Base-by-base conservation (phyloP, 2,329 filamentous ascomycete genomes). In the Drechslerella stenobrocha region DNA sequence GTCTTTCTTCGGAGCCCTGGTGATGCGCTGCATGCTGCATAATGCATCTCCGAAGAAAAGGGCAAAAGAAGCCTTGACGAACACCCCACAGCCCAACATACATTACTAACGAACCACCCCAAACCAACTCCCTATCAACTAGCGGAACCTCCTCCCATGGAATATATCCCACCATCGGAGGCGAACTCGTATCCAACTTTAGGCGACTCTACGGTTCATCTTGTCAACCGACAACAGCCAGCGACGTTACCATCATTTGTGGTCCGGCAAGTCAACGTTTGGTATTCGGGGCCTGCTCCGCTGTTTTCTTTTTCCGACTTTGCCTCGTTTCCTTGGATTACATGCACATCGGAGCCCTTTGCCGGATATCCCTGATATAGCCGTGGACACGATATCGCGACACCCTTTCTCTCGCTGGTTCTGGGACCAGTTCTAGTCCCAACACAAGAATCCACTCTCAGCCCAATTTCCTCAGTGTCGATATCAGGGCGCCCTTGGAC, bases 291-390 rank as follows among this genome's bases (percentile, higher is more conserved):
- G 47, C 45, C 47, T 26, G 11, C 22, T 24, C 28, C 34, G 9
- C 7, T 48, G 11, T n/a, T 26, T 32, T 45, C 56, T 18, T 53
- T 53, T 46, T 60, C 28, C 47, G 45, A 37, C 50, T 46, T 56
- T 30, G 42, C 52, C 23, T 52, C 37, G 46, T 52, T 65, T 52
- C 47, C 47, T 58, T 57, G 37, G 51, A 24, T 37, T 52, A 23
- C 55, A n/a, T n/a, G n/a, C n/a, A n/a, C n/a, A 50, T 60, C 63
- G 63, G 63, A 67, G 55, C 50, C 63, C 63, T 67, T n/a, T 67
- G 63, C 63, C 63, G 63, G 52, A 60, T 50, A 30, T 67, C 59
- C 63, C 55, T 59, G 55, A 67, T 67, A 67, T 67, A 67, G 63
- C 63, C 63, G 63, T 47, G 60, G 60, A 51, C 52, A 47, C 45